Evolutionary conservation across 148 eudicot genomes (phyloP).

Genomic region (Rhododendron kiyosumense): DNA sequence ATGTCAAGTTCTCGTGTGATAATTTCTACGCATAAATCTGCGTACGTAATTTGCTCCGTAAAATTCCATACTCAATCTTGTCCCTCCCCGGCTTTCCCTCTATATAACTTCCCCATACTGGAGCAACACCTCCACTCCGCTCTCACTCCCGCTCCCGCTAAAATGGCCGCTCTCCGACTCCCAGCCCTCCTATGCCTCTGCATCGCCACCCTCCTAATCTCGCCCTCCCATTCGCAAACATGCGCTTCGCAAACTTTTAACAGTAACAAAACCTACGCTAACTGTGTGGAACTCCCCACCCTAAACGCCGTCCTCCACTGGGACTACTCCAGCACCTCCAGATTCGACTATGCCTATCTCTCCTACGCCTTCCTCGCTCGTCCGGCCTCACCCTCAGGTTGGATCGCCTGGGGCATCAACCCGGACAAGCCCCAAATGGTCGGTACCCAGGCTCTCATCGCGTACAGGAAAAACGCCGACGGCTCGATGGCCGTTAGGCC

Average conservation of each 20-base stretch:
- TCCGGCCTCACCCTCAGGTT: slow-evolving; percentile 9
- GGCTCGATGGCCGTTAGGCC: not conserved
- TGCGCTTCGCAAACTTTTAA: slow-evolving; percentile 18
- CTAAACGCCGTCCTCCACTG: slow-evolving; percentile 29
- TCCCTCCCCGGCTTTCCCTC: too few species aligned
- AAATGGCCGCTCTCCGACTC: not conserved
- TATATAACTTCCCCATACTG: too few species aligned
- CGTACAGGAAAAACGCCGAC: not conserved
- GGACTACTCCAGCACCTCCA: slow-evolving; percentile 17
- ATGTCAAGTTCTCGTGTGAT: too few species aligned
- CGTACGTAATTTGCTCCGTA: too few species aligned
- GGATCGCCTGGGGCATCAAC: slow-evolving; percentile 4
- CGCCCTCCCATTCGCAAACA: not conserved
- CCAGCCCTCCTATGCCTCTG: not conserved
- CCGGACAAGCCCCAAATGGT: not conserved
- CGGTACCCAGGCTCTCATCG: slow-evolving; percentile 1
- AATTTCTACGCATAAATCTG: too few species aligned
- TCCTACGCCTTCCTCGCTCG: slow-evolving; percentile 32
- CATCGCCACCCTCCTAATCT: not conserved
- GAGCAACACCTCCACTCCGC: too few species aligned
- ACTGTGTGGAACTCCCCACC: slow-evolving; percentile 27
- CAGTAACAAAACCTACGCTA: slow-evolving; percentile 5
- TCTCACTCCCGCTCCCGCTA: not conserved
- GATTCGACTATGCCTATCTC: not conserved
- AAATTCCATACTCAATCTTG: too few species aligned